phyloP scores from a whole-genome alignment of 2,329 filamentous ascomycete genomes.

The Fusarium falciforme region DNA sequence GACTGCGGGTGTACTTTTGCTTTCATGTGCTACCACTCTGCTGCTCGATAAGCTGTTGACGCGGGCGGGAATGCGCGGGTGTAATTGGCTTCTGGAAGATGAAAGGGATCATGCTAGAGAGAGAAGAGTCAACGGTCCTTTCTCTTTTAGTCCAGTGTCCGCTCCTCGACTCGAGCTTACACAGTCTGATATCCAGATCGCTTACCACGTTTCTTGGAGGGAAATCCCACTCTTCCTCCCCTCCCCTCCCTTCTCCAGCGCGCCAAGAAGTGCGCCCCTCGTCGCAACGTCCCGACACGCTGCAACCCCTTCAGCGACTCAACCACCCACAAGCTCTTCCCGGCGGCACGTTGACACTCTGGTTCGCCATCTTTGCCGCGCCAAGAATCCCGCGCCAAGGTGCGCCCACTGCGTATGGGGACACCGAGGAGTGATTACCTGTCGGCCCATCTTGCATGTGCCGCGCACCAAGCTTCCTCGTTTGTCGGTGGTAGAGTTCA shows the following conservation, averaged over 20 bases:
- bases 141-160: neutral
- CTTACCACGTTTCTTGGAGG: neutral
- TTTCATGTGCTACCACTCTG: neutral
- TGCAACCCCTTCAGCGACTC: neutral
- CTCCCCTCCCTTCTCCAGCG: neutral
- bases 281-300: neutral
- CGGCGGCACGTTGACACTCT: conserved; percentile 7
- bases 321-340: conserved; percentile 6
- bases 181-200: neutral
- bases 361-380: conserved; percentile 4
- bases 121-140: neutral
- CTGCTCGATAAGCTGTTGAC: neutral
- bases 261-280: conserved; percentile 27
- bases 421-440: neutral
- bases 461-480: neutral
- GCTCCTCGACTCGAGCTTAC: neutral
- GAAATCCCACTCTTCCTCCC: neutral
- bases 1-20: neutral
- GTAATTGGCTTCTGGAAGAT: neutral
- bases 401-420: neutral
- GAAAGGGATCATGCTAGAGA: too few relatives aligned
- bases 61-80: neutral
- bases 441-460: conserved; percentile 4
- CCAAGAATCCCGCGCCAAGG: conserved; percentile 9
- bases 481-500: neutral